Base-by-base conservation (phyloP, 2,329 filamentous ascomycete genomes). In the Diaporthe sp. region DNA sequence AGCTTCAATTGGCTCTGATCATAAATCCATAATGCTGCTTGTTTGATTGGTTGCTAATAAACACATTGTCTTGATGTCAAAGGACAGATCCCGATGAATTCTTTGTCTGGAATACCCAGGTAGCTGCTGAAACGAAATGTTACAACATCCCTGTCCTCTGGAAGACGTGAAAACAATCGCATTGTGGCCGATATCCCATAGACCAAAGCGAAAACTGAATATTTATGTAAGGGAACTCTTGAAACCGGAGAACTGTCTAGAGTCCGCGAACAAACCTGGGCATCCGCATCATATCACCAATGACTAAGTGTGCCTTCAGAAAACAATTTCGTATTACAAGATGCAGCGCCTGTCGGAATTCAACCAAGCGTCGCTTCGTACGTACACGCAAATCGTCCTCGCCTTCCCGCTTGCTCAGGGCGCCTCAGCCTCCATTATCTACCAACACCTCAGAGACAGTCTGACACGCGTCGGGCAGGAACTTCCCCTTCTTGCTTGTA, bases 361-460 rank as follows among this genome's bases (percentile, higher is more conserved):
- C 42, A 42, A 25, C 61, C 61, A 66, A 35, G 61, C 35, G 42
- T 66, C 61, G 19, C 40, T 35, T 19, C 61, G 61, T 9, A 50
- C 38, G 5, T 66, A 66, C 61, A 35, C 3, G 19, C 61, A 66
- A 50, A 35, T 66, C 30, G 61, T 25, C 13, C 61, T 66, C 4
- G 9, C 28, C 42, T 66, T 66, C 22, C 61, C 61, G 13, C 61
- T 66, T 19, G 7, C 28, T 13, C 10, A 9, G 3, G 10, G 45
- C 28, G 30, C 61, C 42, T 50, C 61, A 4, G 42, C 61, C 28
- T 13, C 30, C 19, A 4, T 8, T 7, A 50, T 66, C 42, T 33
- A 50, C 13, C 28, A 50, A 19, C 42, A 66, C 30, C 42, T 66
- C 12, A 66, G 61, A 50, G 6, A 10, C 19, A 50, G 42, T 4